These are phyloP conservation scores for Skeletonema menzelii DNA, from an alignment of 108 stramenopile species.

Conservation along the genomic window DNA sequence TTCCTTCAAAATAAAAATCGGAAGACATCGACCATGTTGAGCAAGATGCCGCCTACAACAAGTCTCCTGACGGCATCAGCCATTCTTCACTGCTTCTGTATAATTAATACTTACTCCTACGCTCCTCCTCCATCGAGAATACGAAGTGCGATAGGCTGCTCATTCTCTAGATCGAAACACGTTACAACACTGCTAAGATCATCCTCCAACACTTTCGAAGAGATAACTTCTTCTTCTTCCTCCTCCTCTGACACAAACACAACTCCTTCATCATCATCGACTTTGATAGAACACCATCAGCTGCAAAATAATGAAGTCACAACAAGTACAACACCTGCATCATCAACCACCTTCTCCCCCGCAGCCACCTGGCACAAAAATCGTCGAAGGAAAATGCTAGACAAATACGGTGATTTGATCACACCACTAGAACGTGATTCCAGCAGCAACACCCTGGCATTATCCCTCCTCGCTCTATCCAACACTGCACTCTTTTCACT, in stretches of 20 bases:
- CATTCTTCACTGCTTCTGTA: neutral
- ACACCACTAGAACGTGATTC: slow-evolving; percentile 49
- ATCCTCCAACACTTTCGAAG: neutral
- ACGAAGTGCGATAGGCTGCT: neutral
- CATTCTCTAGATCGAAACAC: neutral
- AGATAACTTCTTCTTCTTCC: neutral
- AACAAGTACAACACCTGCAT: neutral
- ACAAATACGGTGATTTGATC: slow-evolving; percentile 60
- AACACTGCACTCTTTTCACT: slow-evolving; percentile 53
- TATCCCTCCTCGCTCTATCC: slow-evolving; percentile 55
- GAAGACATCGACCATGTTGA: neutral
- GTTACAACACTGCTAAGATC: neutral
- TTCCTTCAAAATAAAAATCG: neutral
- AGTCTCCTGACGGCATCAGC: neutral
- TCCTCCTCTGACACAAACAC: neutral
- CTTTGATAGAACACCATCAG: neutral
- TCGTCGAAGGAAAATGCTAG: slow-evolving; percentile 65
- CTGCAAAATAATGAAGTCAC: neutral
- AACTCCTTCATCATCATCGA: neutral
- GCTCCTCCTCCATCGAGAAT: neutral
- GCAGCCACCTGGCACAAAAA: slow-evolving; percentile 74
- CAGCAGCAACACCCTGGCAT: slow-evolving; percentile 51
- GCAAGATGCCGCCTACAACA: neutral
- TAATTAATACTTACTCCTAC: neutral
- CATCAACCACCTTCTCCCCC: slow-evolving; percentile 18